phyloP scores from a whole-genome alignment of 192 early-diverging fungal genomes.

The Obelidium mucronatum region DNA sequence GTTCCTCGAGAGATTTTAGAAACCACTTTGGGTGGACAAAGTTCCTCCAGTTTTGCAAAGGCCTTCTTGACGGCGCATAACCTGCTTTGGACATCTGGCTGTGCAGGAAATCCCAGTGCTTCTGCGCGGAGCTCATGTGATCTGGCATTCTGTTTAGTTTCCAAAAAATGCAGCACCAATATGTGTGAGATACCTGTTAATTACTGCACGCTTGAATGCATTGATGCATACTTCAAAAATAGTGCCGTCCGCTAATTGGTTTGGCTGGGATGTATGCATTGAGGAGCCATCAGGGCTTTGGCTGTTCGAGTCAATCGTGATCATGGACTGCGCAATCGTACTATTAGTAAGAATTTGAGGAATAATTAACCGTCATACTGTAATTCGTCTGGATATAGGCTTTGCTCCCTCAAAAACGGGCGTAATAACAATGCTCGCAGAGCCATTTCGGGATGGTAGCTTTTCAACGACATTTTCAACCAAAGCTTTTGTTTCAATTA shows the following conservation, averaged over 20 bases:
- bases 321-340: constrained; percentile 31
- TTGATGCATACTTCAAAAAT: constrained; percentile 42
- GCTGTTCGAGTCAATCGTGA: constrained; percentile 36
- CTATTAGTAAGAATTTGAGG: neutral
- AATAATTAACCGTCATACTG: constrained; percentile 10
- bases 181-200: constrained; percentile 11
- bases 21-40: constrained; percentile 31
- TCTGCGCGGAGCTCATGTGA: constrained; percentile 37
- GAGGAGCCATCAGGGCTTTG: constrained; percentile 21
- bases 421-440: constrained; percentile 21
- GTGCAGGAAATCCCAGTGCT: constrained; percentile 32
- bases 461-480: constrained; percentile 34
- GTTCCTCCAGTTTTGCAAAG: constrained; percentile 38
- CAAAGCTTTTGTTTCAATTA: constrained; percentile 13
- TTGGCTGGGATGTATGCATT: constrained; percentile 1
- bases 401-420: constrained; percentile 35
- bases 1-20: neutral
- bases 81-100: constrained; percentile 36
- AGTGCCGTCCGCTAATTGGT: constrained; percentile 35
- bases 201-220: constrained; percentile 41
- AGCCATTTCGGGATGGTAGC: constrained; percentile 5
- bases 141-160: too few relatives aligned
- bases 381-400: constrained; percentile 26
- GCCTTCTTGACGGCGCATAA: constrained; percentile 28
- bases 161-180: neutral